Percentiles rank a stretch among this genome's conserved stretches.
phyloP scores from a whole-genome alignment of 108 stramenopile species.

The Aureococcus anophagefferens region DNA sequence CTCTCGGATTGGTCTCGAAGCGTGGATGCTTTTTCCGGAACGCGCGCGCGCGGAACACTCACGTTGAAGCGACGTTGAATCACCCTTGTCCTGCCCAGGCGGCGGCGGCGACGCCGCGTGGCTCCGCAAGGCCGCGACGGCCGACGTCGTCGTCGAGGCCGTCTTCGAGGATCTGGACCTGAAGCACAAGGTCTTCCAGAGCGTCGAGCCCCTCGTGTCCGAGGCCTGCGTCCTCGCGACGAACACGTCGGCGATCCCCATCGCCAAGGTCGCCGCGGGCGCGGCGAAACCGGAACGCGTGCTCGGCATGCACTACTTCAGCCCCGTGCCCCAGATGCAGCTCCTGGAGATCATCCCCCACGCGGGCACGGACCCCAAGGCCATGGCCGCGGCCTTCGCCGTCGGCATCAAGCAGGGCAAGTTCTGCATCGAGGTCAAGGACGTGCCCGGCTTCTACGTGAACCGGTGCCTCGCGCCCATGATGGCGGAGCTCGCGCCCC shows the following conservation, averaged over 20 bases:
- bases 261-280: constrained; percentile 68
- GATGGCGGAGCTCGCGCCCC: constrained; percentile 71
- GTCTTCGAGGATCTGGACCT: constrained; percentile 84
- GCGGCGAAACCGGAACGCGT: not conserved
- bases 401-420: constrained; percentile 98
- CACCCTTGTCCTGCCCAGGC: no score
- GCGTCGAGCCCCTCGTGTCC: constrained; percentile 56
- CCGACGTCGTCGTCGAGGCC: constrained; percentile 79
- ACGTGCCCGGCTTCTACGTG: constrained; percentile 99
- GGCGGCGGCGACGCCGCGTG: constrained; percentile 28
- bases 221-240: constrained; percentile 43
- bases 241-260: constrained; percentile 84
- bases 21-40: no score
- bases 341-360: constrained; percentile 87
- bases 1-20: no score
- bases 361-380: constrained; percentile 65
- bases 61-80: no score
- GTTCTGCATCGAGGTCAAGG: constrained; percentile 93
- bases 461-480: constrained; percentile 97
- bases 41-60: no score
- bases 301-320: constrained; percentile 90
- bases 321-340: constrained; percentile 84
- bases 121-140: constrained; percentile 40
- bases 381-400: constrained; percentile 78
- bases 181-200: constrained; percentile 65